Evolutionary conservation across 1,139 yeast genomes (phyloP).

Genomic region (Debaryomycetaceae sp.): DNA sequence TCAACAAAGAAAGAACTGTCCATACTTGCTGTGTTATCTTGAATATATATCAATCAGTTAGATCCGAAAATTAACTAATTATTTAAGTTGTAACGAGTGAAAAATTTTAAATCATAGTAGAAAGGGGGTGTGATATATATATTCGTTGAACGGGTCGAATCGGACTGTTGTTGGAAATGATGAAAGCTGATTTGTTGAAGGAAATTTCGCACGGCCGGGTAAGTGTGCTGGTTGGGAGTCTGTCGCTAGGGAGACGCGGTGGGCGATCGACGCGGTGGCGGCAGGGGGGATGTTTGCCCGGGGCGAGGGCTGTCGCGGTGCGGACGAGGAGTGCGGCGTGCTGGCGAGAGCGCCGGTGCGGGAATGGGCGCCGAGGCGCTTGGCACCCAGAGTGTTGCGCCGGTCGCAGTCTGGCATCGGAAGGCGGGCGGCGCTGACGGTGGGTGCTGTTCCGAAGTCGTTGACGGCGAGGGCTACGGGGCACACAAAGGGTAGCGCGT

Average conservation of each 20-base stretch:
- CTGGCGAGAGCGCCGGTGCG: too few species aligned
- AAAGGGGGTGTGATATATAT: constrained; percentile 3
- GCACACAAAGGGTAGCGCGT: not conserved
- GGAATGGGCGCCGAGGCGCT: too few species aligned
- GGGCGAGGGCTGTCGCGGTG: too few species aligned
- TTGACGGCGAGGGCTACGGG: not conserved
- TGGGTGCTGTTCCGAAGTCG: too few species aligned
- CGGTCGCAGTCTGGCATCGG: too few species aligned
- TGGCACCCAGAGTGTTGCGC: too few species aligned
- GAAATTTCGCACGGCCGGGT: not conserved
- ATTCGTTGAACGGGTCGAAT: constrained; percentile 3
- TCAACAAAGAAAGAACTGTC: constrained; percentile 33
- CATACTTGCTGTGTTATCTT: constrained; percentile 15
- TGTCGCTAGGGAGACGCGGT: not conserved
- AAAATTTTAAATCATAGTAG: not conserved
- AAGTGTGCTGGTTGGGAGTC: not conserved
- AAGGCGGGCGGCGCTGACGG: too few species aligned
- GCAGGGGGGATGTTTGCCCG: not conserved
- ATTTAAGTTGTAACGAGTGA: not conserved
- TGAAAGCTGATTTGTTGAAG: constrained; percentile 3
- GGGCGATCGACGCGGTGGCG: not conserved
- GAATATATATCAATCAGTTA: constrained; percentile 11
- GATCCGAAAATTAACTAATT: constrained; percentile 1
- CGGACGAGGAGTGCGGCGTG: too few species aligned
- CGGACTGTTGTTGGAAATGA: constrained; percentile 3